Evolutionary conservation across 225 moss, liverwort and hornwort species (phyloP), one percentile per base, ranked within the genome.

Genomic region (Lunularia cruciata): DNA sequence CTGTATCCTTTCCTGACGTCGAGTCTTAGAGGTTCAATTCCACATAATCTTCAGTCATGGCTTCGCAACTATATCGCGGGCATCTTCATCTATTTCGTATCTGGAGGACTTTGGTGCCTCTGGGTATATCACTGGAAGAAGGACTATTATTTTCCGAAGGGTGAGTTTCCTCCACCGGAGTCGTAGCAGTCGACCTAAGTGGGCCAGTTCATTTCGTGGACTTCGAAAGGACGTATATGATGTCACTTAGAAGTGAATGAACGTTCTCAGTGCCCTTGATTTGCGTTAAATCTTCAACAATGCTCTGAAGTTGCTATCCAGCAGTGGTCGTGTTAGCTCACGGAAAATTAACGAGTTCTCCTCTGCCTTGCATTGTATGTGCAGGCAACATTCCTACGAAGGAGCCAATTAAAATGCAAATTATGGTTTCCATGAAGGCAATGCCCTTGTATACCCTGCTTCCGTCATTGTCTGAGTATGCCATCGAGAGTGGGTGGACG

Each of bases 401-500:
- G 75, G 93, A 98, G 56, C 86, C 93, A n/a, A 83, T 98, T 4
- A 65, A 81, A 74, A 77, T 91, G 74, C 98, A 98, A 76, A 98
- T 98, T 40, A 70, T 86, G 72, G 98, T 93, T 57, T 86, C 88
- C 9, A 93, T 98, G 93, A 86, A 89, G 83, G 89, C 89, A 76
- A 98, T 98, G 89, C 98, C 98, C 15, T 10, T 80, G 25, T 93
- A 93, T 71, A 85, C 89, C 26, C 77, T 77, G 18, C 83, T 98
- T 34, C 98, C 98, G 27, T 81, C 93, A 60, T 3, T 89, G 58
- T 89, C 98, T 13, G 98, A 98, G 72, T 88, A 81, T 64, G 68
- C 84, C 74, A 80, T 88, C 36, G 98, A 93, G 72, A 86, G 66
- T 23, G 98, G 98, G 58, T 98, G 98, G 98, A 93, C 93, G 11